Evolutionary conservation across 23 red algal species (phyloP).

Genomic region (Gracilaria domingensis): DNA sequence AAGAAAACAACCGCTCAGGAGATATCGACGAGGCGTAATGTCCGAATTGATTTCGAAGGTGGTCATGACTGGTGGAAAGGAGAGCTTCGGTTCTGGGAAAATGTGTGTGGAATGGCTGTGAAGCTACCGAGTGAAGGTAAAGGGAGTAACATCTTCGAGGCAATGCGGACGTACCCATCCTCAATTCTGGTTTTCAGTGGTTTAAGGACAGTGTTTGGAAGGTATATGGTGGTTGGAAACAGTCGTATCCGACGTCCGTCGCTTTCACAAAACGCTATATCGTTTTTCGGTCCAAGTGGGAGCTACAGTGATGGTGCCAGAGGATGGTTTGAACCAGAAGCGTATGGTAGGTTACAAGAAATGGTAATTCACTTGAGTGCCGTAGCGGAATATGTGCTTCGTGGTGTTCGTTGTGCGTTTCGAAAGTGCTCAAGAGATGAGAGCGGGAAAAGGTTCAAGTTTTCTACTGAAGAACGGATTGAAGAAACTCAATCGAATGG

Average conservation of each 20-base stretch:
- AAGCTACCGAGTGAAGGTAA: neutral
- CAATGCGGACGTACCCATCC: neutral
- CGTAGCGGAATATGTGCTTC: neutral
- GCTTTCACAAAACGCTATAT: neutral
- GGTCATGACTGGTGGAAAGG: neutral
- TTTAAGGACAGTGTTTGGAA: neutral
- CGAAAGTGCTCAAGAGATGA: neutral
- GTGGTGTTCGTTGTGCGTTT: neutral
- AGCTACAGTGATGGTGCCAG: neutral
- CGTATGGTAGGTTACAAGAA: neutral
- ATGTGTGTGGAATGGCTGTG: neutral
- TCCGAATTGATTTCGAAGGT: neutral
- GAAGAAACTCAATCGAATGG: neutral
- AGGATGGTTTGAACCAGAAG: neutral
- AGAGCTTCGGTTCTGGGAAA: neutral
- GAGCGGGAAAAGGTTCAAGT: neutral
- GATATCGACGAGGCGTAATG: neutral
- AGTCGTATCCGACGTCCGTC: neutral
- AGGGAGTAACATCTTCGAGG: neutral
- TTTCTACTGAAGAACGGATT: neutral
- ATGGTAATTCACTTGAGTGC: neutral
- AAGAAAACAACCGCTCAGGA: neutral
- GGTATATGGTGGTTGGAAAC: constrained; percentile 1
- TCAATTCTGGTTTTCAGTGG: neutral
- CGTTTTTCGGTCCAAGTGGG: neutral